Evolutionary conservation across 345 rosid species (phyloP), one percentile per base, ranked within the genome.

Genomic region (Mercurialis annua): DNA sequence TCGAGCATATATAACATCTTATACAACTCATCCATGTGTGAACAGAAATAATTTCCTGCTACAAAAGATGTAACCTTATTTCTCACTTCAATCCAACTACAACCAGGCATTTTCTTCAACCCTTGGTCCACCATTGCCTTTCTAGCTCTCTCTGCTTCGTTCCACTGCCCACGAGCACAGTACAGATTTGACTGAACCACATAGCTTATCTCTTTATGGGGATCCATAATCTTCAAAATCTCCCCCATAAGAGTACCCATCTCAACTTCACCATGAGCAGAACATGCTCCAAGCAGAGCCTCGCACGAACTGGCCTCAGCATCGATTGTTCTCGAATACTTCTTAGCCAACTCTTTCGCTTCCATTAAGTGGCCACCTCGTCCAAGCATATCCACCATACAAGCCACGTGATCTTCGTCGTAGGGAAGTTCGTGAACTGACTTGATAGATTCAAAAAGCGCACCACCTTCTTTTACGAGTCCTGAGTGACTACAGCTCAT

Each of bases 401-500:
- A 89, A 9, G 81, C 71, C 42, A 83, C 80, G 66, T 92, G 96
- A 72, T 87, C 90, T 31, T 31, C 74, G 47, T 86, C 93, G 51
- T 70, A 76, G 8, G 81, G 38, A 12, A 89, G 65, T 31, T 82
- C 82, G 16, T 81, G 71, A 73, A 72, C 81, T 18, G 78, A 70
- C 49, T 57, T 31, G 86, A 91, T 91, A 0, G 78, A 73, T 42
- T 79, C 51, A 5, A 85, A 85, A 55, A 85, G 26, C 33, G 5
- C 11, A 12, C 79, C 68, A 38, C 93, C 97, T 79, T 84, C 64
- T 58, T 85, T 75, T 47, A 89, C 56, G 48, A 89, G 84, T 1
- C 97, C 96, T 0, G 84, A 80, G 72, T 91, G 97, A 78, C 97
- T 89, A 48, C 97, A 91, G 68, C 88, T 81, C 76, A 85, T 81